phyloP scores from a whole-genome alignment of 805 yeast genomes.

The Jamesozyma hellenica region DNA sequence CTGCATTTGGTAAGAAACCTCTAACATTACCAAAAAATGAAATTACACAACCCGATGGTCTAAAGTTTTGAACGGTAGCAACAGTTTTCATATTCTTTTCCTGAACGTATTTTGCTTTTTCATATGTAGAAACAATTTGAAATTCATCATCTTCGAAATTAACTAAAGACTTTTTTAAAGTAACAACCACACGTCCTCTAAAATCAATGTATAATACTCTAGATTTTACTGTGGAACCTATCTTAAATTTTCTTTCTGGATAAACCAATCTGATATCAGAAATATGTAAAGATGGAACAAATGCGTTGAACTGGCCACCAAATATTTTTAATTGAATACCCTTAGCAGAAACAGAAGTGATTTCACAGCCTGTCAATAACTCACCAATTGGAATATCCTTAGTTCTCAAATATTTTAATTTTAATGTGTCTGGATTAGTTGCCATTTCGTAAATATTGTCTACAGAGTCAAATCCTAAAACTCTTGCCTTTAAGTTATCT shows the following conservation, averaged over 20 bases:
- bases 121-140: conserved; percentile 34
- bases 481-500: conserved; percentile 74
- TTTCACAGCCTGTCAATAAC: conserved; percentile 46
- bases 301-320: conserved; percentile 55
- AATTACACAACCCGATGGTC: conserved; percentile 70
- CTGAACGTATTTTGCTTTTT: conserved; percentile 40
- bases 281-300: conserved; percentile 65
- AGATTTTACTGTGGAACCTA: conserved; percentile 71
- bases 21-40: conserved; percentile 69
- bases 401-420: conserved; percentile 54
- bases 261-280: conserved; percentile 75
- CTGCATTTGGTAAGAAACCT: conserved; percentile 78
- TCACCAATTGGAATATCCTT: conserved; percentile 75
- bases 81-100: conserved; percentile 39
- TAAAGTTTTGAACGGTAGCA: conserved; percentile 66
- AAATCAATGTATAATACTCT: conserved; percentile 48
- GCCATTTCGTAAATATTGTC: conserved; percentile 65
- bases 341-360: conserved; percentile 41
- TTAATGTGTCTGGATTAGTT: conserved; percentile 53
- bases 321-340: conserved; percentile 64
- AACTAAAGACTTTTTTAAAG: conserved; percentile 79
- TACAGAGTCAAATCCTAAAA: conserved; percentile 54
- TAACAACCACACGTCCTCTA: conserved; percentile 45
- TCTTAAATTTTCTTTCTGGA: conserved; percentile 87
- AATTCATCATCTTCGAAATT: conserved; percentile 33